These are phyloP conservation scores for Colletotrichum phormii DNA, from an alignment of 2,329 filamentous ascomycete species.

Conservation along the genomic window DNA sequence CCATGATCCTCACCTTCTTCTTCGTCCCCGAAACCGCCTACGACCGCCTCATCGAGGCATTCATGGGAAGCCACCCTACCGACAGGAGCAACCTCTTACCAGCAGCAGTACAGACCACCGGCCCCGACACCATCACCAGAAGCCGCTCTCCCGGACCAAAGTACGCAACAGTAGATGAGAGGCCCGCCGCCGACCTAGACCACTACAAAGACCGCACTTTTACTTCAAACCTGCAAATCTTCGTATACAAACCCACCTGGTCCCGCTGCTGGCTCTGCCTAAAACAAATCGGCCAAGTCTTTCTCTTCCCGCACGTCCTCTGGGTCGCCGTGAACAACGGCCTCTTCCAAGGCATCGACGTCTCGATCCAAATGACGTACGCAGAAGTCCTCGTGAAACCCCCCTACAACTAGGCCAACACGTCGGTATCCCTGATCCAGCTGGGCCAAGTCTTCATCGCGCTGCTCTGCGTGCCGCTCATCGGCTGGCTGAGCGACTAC, in stretches of 20 bases:
- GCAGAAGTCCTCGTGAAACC: slow-evolving; percentile 27
- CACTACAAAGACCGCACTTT: slow-evolving; percentile 18
- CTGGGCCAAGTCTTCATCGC: slow-evolving; percentile 24
- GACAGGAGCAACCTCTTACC: slow-evolving; percentile 12
- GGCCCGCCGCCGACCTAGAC: neutral
- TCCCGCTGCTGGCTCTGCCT: slow-evolving; percentile 14
- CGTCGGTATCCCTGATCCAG: slow-evolving; percentile 32
- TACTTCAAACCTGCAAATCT: slow-evolving; percentile 14
- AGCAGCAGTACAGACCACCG: neutral
- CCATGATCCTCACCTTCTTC: slow-evolving; percentile 26
- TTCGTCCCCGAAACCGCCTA: slow-evolving; percentile 34
- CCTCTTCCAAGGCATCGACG: slow-evolving; percentile 32
- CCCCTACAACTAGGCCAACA: slow-evolving; percentile 34
- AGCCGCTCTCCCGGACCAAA: neutral
- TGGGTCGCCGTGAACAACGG: slow-evolving; percentile 34
- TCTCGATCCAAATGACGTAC: slow-evolving; percentile 34
- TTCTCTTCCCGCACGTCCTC: slow-evolving; percentile 34
- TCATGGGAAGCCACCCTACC: slow-evolving; percentile 17
- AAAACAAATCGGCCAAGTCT: slow-evolving; percentile 28
- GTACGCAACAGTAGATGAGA: slow-evolving; percentile 1
- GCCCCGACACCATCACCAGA: neutral
- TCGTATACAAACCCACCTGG: slow-evolving; percentile 14
- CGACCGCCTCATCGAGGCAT: slow-evolving; percentile 19
- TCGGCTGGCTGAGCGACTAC: slow-evolving; percentile 33
- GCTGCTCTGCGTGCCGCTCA: slow-evolving; percentile 23